Percentiles rank a stretch among this genome's conserved stretches.
phyloP scores from a whole-genome alignment of 768 basidiomycete genomes.

The Collybia sp. region DNA sequence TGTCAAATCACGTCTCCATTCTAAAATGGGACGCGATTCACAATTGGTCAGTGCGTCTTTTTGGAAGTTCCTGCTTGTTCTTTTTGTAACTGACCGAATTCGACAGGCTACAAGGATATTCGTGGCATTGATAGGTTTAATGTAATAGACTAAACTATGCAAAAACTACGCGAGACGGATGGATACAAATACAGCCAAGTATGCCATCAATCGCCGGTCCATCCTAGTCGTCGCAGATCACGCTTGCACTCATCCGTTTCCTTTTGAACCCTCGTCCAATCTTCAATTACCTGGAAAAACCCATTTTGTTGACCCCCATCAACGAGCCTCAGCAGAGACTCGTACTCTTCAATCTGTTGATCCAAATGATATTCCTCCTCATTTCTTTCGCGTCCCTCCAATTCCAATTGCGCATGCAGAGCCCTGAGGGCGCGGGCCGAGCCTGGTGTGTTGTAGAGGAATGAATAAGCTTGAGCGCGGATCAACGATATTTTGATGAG shows the following conservation, averaged over 20 bases:
- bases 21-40: background rate
- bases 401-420: constrained; percentile 25
- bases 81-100: no score
- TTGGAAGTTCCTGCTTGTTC: no score
- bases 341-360: constrained; percentile 35
- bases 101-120: no score
- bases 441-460: constrained; percentile 30
- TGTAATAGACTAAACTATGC: no score
- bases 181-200: no score
- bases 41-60: no score
- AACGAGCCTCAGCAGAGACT: constrained; percentile 32
- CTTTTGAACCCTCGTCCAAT: constrained; percentile 40
- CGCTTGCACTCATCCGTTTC: constrained; percentile 45
- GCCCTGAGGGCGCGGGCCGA: constrained; percentile 28
- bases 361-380: constrained; percentile 33
- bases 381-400: constrained; percentile 29
- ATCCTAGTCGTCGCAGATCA: constrained; percentile 46
- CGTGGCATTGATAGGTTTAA: no score
- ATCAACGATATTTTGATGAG: constrained; percentile 44
- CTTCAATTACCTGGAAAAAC: constrained; percentile 42
- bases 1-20: background rate
- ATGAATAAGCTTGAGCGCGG: constrained; percentile 30
- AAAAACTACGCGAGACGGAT: no score
- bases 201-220: constrained; percentile 35
- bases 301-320: constrained; percentile 31